These are phyloP conservation scores for Agastache rugosa DNA, from an alignment of 257 asterid species.

Conservation along the genomic window DNA sequence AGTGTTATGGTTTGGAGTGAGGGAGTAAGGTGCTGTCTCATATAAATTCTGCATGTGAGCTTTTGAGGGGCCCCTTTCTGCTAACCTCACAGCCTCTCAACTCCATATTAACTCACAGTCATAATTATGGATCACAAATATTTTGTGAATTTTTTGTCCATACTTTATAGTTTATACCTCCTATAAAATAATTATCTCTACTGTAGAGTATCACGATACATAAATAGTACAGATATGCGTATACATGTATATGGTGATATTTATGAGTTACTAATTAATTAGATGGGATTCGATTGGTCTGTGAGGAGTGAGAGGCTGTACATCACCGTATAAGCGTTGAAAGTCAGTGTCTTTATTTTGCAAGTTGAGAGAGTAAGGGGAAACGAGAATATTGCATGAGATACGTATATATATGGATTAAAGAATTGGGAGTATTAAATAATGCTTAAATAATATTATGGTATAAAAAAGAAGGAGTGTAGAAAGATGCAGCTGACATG, in stretches of 20 bases:
- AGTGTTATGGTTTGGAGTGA: slow-evolving; percentile 12
- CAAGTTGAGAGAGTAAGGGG: slow-evolving; percentile 21
- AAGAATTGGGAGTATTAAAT: not conserved
- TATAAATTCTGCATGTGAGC: slow-evolving; percentile 51
- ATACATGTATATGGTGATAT: not conserved
- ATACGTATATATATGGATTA: not conserved
- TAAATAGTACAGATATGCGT: not conserved
- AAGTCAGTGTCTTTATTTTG: slow-evolving; percentile 1
- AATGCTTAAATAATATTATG: slow-evolving; percentile 27
- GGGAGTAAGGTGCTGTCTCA: slow-evolving; percentile 34
- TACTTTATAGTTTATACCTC: not conserved
- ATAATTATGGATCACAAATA: not conserved
- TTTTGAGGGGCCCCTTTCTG: slow-evolving; percentile 30
- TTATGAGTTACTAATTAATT: not conserved
- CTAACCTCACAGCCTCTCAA: slow-evolving; percentile 29
- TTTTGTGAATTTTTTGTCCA: not conserved
- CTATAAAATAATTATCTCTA: too few species aligned
- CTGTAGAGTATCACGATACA: not conserved
- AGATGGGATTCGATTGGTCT: slow-evolving; percentile 16
- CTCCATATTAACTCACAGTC: slow-evolving; percentile 13
- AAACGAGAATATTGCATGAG: not conserved
- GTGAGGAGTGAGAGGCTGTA: slow-evolving; percentile 10
- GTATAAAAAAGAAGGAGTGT: slow-evolving; percentile 26
- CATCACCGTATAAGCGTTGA: slow-evolving; percentile 20
- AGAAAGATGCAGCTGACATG: slow-evolving; percentile 41